Base-by-base conservation (phyloP, 768 basidiomycete genomes). In the Myochromella boudieri region DNA sequence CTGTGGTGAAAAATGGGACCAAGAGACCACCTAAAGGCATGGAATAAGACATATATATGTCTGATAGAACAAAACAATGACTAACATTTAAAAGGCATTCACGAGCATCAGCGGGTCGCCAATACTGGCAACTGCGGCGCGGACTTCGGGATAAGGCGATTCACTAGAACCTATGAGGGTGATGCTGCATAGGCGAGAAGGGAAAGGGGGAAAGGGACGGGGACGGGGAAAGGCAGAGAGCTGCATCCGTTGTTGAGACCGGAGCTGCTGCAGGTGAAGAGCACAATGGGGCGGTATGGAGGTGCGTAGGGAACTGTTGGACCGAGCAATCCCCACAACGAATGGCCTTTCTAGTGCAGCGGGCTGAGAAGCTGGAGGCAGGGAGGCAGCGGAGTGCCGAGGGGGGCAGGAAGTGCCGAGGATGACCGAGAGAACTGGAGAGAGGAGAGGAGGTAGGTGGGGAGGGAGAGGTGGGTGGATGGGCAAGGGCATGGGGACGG, bases 81-180 rank as follows among this genome's bases (percentile, higher is more conserved):
- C 74, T 49, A 39, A 80, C 80, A 83, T 80, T 57, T 89, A 78
- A 70, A 91, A 86, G 0, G 90, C 92, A 67, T 84, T 91, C 46
- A 86, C 85, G 1, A 82, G 82, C 71, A 91, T 88, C 6, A 70
- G 66, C 2, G 85, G 81, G 58, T 92, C 91, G 59, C 94, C 91
- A 18, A 82, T 70, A 53, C 83, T 91, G 11, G 87, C 71, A 7
- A 93, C 86, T 11, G 90, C 84, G 17, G 91, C 89, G 45, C 90
- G 81, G 28, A 93, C 91, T 72, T 94, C 91, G 1, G 91, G 83
- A 58, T 92, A 92, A 12, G 90, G 89, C 1, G 91, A 92, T 64
- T 95, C 92, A 54, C 87, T 90, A 53, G 53, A 48, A 44, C 39
- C 17, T 20, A 37, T 32, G 46, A 27, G 46, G 46, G 32, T 41